Evolutionary conservation across 2,329 filamentous ascomycete species (phyloP), one percentile per base, ranked within the genome.

Genomic region (Xylaria digitata): DNA sequence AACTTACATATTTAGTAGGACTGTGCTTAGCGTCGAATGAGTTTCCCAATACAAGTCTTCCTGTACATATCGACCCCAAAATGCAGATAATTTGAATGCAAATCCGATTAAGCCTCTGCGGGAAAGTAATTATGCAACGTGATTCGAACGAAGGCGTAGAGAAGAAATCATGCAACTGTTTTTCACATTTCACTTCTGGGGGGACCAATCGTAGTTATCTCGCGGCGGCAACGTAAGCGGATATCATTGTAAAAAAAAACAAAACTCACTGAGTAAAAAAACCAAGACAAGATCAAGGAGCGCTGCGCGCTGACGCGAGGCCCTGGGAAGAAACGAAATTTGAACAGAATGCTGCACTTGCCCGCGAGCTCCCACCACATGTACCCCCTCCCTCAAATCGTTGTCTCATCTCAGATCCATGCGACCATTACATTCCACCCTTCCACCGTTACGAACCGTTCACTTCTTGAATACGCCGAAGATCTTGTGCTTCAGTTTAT

Each of bases 401-500:
- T 26, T 15, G 23, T 26, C 21, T 49, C 42, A 34, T 26, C 13
- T 2, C 15, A 6, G 30, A 21, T 6, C 15, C 8, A 40, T 4
- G 17, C 32, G 6, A 23, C 55, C 5, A 7, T 9, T 34, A 17
- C 3, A 26, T 17, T 15, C 8, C n/a, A 15, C 13, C 30, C 46
- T 32, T n/a, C 26, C 45, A 7, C 17, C 19, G 21, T 26, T 26
- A 26, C 26, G 5, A 26, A 40, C 11, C 21, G 6, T 32, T 59
- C 71, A 82, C 68, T 86, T 86, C 79, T 85, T 85, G 70, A 85
- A 82, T 1, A 77, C 74, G 19, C 82, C 80, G 63, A 87, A 80
- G 49, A 88, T 75, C 82, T 86, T 88, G 69, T 78, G 67, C 83
- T 88, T 88, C 70, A 88, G 78, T 80, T 84, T 87, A 73, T 88